Evolutionary conservation across 2,329 filamentous ascomycete genomes (phyloP), one percentile per base, ranked within the genome.

Genomic region (Trichoderma hamatum): DNA sequence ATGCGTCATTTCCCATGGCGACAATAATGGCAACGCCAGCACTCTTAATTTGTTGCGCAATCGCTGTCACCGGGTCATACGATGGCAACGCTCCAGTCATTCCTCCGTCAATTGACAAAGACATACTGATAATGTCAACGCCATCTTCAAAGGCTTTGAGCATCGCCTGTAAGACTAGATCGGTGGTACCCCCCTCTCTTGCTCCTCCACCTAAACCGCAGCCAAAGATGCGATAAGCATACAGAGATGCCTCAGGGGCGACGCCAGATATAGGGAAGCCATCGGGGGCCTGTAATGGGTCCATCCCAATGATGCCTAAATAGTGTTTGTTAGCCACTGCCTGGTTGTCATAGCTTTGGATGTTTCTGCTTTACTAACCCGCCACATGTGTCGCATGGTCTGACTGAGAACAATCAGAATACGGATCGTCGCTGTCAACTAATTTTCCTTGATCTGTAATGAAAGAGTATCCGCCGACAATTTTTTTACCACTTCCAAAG

Each of bases 1-100:
- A 51, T 62, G 59, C 59, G 14, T 34, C 59, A 62, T 62, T 62
- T 26, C 59, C 59, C 59, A 62, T 62, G 43, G 59, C 59, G n/a
- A 62, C 59, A 62, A 62, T 21, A 49, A 62, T 62, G 6, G 59
- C 59, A 10, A 51, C 32, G 6, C 59, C 59, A 6, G 59, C 43
- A 4, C 51, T 28, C 13, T 51, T 62, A 14, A 62, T 49, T 13
- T 51, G 39, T 7, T 62, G 59, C 5, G 59, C 59, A 13, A 28
- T 43, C 21, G 9, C 49, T 19, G 39, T n/a, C 10, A 62, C 19
- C 10, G 59, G 59, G n/a, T 62, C 59, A 26, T 62, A 62, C 5
- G 19, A 51, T 51, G 59, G 59, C 19, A 62, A 13, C 28, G 14
- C n/a, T n/a, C 39, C 43, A 34, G 26, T 28, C 59, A 62, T 62